phyloP scores from a whole-genome alignment of 257 asterid species.

The Petrea volubilis region DNA sequence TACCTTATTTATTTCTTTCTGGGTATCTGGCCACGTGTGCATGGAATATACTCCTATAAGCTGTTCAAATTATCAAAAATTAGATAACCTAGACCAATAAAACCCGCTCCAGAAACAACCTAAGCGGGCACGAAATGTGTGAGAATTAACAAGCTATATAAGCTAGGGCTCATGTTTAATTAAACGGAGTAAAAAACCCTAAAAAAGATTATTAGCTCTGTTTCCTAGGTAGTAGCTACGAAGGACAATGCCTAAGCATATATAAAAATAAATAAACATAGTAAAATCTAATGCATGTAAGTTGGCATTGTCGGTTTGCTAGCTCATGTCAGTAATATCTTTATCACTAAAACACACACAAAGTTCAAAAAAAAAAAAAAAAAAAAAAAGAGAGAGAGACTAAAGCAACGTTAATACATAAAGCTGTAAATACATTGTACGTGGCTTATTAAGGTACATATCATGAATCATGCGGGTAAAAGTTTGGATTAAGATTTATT shows the following conservation, averaged over 20 bases:
- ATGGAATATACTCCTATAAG: background rate
- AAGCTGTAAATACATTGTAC: constrained; percentile 30
- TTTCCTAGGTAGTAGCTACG: constrained; percentile 5
- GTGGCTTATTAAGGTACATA: constrained; percentile 23
- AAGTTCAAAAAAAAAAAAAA: constrained; percentile 25
- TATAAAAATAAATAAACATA: constrained; percentile 12
- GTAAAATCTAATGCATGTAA: constrained; percentile 10
- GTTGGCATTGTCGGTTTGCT: constrained; percentile 34
- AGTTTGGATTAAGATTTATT: background rate
- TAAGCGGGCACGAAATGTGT: constrained; percentile 1
- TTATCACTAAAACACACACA: constrained; percentile 22
- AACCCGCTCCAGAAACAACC: constrained; percentile 1
- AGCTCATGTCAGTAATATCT: constrained; percentile 5
- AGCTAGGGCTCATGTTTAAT: background rate
- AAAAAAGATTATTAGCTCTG: constrained; percentile 1
- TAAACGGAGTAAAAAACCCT: constrained; percentile 17
- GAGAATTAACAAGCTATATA: constrained; percentile 4
- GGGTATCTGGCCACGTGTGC: background rate
- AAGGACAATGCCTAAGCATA: constrained; percentile 5
- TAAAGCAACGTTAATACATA: constrained; percentile 29
- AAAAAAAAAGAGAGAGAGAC: too few relatives aligned
- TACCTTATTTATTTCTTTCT: background rate
- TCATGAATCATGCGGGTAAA: constrained; percentile 38
- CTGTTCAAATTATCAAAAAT: background rate
- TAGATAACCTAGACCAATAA: background rate